Percentiles rank a stretch among this genome's conserved stretches.
Conservation (phyloP, 257 asterid genomes). For the Eustoma russellianum region DNA sequence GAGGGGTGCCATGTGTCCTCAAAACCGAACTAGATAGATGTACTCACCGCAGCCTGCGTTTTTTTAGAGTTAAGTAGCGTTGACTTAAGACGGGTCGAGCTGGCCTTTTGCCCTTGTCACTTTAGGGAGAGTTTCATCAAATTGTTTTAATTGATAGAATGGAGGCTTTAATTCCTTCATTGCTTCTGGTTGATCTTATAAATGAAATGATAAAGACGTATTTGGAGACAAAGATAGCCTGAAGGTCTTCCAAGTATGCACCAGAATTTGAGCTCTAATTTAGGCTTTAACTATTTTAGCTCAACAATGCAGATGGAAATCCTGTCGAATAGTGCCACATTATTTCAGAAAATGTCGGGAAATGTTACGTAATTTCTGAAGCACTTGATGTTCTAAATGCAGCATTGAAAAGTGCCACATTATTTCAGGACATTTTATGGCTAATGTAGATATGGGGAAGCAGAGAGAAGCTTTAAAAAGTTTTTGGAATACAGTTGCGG, state of each 20-base stretch:
- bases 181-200: neutral
- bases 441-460: constrained; percentile 77
- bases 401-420: too few species aligned
- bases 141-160: too few species aligned
- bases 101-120: too few species aligned
- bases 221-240: neutral
- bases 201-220: neutral
- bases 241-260: neutral
- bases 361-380: constrained; percentile 66
- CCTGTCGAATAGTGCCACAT: constrained; percentile 61
- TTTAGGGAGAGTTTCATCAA: too few species aligned
- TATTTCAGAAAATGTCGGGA: constrained; percentile 66
- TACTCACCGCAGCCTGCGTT: too few species aligned
- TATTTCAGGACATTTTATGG: constrained; percentile 45
- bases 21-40: too few species aligned
- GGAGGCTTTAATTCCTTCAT: neutral
- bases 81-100: too few species aligned
- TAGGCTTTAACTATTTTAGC: neutral
- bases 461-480: constrained; percentile 64
- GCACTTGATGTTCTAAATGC: constrained; percentile 77
- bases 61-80: too few species aligned
- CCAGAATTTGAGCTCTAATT: neutral
- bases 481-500: constrained; percentile 72
- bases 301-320: constrained; percentile 43
- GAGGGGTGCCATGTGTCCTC: too few species aligned